Percentiles rank a stretch among this genome's conserved stretches.
Evolutionary conservation across 352 stramenopile genomes (phyloP).

Genomic region (Plasmopara viticola): DNA sequence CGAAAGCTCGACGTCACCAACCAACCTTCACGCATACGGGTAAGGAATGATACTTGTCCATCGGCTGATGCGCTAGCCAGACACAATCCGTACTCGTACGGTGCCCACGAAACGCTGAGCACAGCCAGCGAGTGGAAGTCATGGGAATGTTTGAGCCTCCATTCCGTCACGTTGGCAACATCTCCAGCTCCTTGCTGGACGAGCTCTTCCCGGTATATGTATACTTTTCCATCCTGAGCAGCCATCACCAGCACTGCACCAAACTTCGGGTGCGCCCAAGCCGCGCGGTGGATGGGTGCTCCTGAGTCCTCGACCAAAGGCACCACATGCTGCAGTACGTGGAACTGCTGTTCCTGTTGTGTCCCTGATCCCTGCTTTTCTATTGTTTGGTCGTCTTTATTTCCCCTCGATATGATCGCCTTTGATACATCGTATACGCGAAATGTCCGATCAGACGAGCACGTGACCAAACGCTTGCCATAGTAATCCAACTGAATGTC

Average conservation of each 20-base stretch:
- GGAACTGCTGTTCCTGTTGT: conserved; percentile 13
- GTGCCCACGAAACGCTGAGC: conserved; percentile 78
- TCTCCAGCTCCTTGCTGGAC: conserved; percentile 29
- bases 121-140: conserved; percentile 63
- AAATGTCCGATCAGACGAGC: conserved; percentile 78
- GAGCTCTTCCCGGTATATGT: conserved; percentile 79
- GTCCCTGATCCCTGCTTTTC: conserved; percentile 4
- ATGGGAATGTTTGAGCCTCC: conserved; percentile 73
- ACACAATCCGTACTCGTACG: conserved; percentile 83
- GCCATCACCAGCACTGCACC: conserved; percentile 72
- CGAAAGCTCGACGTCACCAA: conserved; percentile 66
- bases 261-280: conserved; percentile 84
- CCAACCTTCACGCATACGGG: conserved; percentile 76
- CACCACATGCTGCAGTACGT: conserved; percentile 63
- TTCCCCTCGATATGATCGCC: conserved; percentile 24
- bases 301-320: conserved; percentile 54
- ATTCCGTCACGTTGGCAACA: conserved; percentile 47
- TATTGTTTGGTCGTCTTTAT: conserved; percentile 5
- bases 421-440: conserved; percentile 76
- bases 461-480: conserved; percentile 75
- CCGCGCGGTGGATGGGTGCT: conserved; percentile 68
- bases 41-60: conserved; percentile 80
- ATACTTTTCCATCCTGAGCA: conserved; percentile 77
- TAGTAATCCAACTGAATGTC: conserved; percentile 88
- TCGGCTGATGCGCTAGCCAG: conserved; percentile 74